These are phyloP conservation scores for Coemansia sp. DNA, from an alignment of 192 early-diverging fungal species.

Conservation along the genomic window DNA sequence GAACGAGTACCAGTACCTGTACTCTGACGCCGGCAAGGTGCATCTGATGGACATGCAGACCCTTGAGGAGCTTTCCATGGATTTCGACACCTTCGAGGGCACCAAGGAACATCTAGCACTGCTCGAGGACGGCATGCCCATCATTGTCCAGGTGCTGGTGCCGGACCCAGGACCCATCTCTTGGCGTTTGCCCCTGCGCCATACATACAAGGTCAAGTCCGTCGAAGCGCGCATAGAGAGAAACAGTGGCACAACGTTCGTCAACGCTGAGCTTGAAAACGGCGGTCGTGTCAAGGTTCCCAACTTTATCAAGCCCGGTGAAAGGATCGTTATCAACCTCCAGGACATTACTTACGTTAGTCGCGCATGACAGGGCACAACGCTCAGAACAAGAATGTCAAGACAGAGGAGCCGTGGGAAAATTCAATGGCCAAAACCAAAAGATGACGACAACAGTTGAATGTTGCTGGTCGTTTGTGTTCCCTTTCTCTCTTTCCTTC, in stretches of 20 bases:
- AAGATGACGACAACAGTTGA: too few relatives aligned
- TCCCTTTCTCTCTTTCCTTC: too few relatives aligned
- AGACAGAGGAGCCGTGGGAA: too few relatives aligned
- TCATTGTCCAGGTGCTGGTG: constrained; percentile 62
- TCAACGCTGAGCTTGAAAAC: constrained; percentile 64
- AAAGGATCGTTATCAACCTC: constrained; percentile 72
- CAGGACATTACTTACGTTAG: constrained; percentile 63
- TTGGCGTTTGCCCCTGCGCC: constrained; percentile 62
- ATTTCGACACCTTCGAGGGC: constrained; percentile 61
- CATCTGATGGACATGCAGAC: constrained; percentile 70
- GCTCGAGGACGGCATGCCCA: constrained; percentile 55
- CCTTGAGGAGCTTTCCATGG: constrained; percentile 70
- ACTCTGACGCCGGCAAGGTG: constrained; percentile 60
- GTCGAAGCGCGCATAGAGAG: constrained; percentile 55
- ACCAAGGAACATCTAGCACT: constrained; percentile 50
- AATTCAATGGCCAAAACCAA: too few relatives aligned
- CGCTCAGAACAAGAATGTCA: too few relatives aligned
- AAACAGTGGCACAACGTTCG: constrained; percentile 70
- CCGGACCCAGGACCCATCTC: constrained; percentile 59
- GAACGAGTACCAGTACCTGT: constrained; percentile 72
- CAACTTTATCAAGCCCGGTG: constrained; percentile 78
- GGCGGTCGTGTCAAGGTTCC: constrained; percentile 73
- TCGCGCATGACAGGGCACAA: constrained; percentile 52
- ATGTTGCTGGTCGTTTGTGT: too few relatives aligned
- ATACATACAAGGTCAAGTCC: constrained; percentile 60